phyloP scores from a whole-genome alignment of 2,329 filamentous ascomycete species.

The Pseudocercospora pini-densiflorae region DNA sequence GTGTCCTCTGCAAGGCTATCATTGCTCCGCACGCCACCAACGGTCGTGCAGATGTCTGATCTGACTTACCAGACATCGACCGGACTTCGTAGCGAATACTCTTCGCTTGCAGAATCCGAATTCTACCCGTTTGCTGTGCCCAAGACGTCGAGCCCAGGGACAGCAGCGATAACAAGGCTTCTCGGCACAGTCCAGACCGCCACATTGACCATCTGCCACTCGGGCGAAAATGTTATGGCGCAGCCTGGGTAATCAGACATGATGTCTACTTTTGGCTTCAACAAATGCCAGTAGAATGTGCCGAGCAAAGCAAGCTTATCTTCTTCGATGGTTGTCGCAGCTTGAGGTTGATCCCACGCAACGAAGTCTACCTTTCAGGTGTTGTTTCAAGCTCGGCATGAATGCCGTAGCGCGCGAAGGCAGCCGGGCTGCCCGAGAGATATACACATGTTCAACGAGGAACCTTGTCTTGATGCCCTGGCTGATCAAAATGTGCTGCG shows the following conservation, averaged over 20 bases:
- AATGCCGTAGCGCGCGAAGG: slow-evolving; percentile 11
- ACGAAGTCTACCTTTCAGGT: background rate
- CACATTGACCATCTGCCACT: background rate
- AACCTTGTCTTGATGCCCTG: background rate
- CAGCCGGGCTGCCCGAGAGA: background rate
- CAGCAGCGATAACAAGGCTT: background rate
- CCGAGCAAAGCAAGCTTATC: background rate
- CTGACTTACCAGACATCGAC: background rate
- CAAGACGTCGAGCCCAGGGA: background rate
- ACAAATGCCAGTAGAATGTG: background rate
- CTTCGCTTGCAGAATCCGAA: background rate
- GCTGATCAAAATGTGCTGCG: slow-evolving; percentile 11
- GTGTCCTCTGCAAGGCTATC: background rate
- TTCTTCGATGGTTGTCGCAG: background rate
- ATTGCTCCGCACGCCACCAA: background rate
- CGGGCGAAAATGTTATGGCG: background rate
- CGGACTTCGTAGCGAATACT: background rate
- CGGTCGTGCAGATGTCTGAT: background rate
- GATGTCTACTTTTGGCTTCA: background rate
- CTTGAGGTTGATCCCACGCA: background rate
- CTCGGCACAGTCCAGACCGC: slow-evolving; percentile 1
- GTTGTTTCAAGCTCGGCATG: slow-evolving; percentile 4
- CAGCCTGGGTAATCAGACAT: background rate
- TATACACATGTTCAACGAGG: background rate
- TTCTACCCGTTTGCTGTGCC: background rate